phyloP scores from a whole-genome alignment of 2,329 filamentous ascomycete species.

The Leptographium procerum region DNA sequence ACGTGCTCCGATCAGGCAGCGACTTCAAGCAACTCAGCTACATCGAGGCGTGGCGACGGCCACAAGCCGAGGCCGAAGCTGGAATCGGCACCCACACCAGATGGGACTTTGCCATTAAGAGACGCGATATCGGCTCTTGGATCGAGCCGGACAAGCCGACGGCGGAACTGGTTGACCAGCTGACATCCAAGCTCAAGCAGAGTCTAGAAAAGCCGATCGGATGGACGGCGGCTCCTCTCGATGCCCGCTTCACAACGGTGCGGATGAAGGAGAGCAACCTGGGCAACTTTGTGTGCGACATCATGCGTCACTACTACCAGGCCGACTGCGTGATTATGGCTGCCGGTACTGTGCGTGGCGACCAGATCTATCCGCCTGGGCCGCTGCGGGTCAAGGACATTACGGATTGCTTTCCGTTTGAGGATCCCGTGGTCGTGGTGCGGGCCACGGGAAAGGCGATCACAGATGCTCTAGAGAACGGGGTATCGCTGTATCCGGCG shows the following conservation, averaged over 20 bases:
- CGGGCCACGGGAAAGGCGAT: constrained; percentile 61
- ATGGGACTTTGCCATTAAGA: constrained; percentile 71
- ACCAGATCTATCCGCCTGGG: constrained; percentile 78
- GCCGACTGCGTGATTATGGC: constrained; percentile 80
- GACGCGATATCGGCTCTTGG: constrained; percentile 60
- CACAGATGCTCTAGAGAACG: constrained; percentile 72
- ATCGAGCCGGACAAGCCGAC: constrained; percentile 54
- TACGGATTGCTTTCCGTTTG: constrained; percentile 85
- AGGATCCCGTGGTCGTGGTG: constrained; percentile 76
- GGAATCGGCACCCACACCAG: constrained; percentile 19
- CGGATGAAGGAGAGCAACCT: constrained; percentile 69
- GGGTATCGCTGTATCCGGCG: constrained; percentile 68
- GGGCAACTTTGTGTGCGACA: constrained; percentile 82
- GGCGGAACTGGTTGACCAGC: constrained; percentile 48
- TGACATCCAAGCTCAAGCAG: constrained; percentile 62
- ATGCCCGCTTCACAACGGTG: constrained; percentile 78
- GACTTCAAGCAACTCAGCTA: constrained; percentile 93
- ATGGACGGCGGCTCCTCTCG: constrained; percentile 70
- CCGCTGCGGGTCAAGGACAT: constrained; percentile 68
- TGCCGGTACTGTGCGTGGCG: constrained; percentile 73
- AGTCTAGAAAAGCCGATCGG: constrained; percentile 76
- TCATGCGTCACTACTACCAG: constrained; percentile 74
- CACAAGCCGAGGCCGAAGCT: constrained; percentile 23
- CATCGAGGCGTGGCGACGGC: constrained; percentile 59
- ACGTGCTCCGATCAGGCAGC: constrained; percentile 76